Evolutionary conservation across 2,329 filamentous ascomycete genomes (phyloP).

Genomic region (Phyllosticta citrichinensis): DNA sequence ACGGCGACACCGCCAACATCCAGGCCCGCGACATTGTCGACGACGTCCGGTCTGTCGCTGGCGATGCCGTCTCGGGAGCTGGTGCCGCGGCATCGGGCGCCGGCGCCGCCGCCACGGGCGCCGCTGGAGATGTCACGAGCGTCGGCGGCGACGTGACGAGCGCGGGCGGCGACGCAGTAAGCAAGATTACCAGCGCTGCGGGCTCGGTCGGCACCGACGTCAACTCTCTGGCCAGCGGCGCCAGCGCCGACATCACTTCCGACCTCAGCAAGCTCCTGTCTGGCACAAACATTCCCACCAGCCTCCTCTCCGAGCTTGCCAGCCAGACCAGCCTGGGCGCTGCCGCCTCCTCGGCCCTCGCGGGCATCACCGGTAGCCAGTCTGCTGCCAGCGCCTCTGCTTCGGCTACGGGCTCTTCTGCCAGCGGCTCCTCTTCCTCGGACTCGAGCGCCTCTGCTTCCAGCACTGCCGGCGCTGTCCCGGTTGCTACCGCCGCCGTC

Average conservation of each 20-base stretch:
- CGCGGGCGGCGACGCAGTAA: background rate
- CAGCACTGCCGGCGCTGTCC: background rate
- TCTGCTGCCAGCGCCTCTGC: background rate
- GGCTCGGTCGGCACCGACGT: background rate
- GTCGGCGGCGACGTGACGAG: background rate
- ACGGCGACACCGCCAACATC: background rate
- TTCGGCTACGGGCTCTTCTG: background rate
- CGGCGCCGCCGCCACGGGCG: background rate
- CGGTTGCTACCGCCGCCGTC: background rate
- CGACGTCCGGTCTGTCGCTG: background rate
- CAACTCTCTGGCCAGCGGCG: background rate
- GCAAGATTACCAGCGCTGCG: background rate
- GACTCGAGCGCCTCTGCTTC: background rate
- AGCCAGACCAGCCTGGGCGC: background rate
- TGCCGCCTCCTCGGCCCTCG: background rate
- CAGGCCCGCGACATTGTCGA: background rate
- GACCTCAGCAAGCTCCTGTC: background rate
- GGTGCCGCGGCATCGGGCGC: background rate
- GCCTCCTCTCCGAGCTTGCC: background rate
- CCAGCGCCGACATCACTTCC: background rate
- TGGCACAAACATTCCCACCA: background rate
- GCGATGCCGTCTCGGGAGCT: background rate
- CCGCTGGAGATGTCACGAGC: background rate
- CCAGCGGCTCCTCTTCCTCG: background rate
- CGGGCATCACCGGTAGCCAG: background rate